phyloP scores from a whole-genome alignment of 495 filamentous ascomycete genomes.

The Neurospora sp. region DNA sequence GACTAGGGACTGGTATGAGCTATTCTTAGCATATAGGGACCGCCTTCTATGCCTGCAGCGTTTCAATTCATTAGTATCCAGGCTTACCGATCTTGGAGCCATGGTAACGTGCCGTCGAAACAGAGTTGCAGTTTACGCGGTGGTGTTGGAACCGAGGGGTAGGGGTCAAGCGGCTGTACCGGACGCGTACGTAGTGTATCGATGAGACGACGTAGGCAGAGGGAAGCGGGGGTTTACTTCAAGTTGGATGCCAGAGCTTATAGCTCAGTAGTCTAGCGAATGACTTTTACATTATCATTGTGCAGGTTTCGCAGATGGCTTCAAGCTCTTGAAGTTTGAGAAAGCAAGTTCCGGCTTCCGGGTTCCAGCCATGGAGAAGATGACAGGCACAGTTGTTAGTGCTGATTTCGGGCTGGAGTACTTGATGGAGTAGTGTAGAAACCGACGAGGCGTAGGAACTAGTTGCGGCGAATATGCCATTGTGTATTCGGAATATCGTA shows the following conservation, averaged over 20 bases:
- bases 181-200: not conserved
- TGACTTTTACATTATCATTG: not conserved
- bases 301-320: not conserved
- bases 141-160: not conserved
- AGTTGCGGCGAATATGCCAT: not conserved
- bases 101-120: constrained; percentile 31
- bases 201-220: not conserved
- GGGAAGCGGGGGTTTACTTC: not conserved
- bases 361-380: not conserved
- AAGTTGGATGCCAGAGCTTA: not conserved
- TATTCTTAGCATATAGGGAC: constrained; percentile 33
- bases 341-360: not conserved
- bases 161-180: constrained; percentile 5
- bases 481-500: not conserved
- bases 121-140: constrained; percentile 23
- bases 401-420: not conserved
- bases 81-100: constrained; percentile 30
- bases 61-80: constrained; percentile 27
- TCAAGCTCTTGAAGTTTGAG: not conserved
- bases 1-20: constrained; percentile 17
- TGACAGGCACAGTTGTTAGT: not conserved
- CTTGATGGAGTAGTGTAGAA: not conserved
- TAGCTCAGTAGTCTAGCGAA: not conserved
- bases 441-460: not conserved
- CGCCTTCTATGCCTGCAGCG: constrained; percentile 29